These are phyloP conservation scores for Solanum hybrid DNA, from an alignment of 305 asterid genomes.

Conservation along the genomic window DNA sequence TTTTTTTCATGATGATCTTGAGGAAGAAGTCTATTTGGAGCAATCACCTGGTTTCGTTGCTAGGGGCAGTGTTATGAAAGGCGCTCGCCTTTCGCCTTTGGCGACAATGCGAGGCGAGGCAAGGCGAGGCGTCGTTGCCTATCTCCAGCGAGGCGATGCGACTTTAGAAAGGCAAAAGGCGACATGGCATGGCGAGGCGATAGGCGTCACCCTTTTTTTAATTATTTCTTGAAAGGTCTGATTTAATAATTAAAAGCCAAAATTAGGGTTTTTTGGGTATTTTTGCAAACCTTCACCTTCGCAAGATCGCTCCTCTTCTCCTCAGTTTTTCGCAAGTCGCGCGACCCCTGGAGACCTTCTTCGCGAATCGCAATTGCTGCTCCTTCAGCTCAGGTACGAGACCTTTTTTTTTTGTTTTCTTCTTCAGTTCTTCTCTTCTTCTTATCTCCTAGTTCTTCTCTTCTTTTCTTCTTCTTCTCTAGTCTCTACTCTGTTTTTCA, in stretches of 20 bases:
- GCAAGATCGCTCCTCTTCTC: neutral
- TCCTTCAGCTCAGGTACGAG: neutral
- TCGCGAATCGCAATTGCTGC: neutral
- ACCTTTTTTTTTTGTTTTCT: neutral
- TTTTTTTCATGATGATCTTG: neutral
- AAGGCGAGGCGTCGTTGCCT: neutral
- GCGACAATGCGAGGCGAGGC: neutral
- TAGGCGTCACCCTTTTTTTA: neutral
- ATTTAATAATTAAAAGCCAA: neutral
- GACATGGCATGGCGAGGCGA: neutral
- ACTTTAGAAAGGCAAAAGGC: neutral
- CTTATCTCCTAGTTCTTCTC: neutral
- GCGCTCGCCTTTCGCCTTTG: neutral
- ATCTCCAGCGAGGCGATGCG: neutral
- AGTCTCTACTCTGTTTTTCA: neutral
- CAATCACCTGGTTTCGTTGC: neutral
- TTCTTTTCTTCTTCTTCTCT: too few species aligned
- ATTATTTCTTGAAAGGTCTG: neutral
- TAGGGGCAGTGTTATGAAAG: neutral
- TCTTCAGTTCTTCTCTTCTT: neutral
- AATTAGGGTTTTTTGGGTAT: neutral
- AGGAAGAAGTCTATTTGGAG: neutral
- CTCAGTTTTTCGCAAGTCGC: neutral
- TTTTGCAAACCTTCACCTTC: neutral
- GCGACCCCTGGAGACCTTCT: neutral